A percentile compares a stretch with the other conserved stretches of the same genome.
Conservation (phyloP, 305 asterid species). For the Solanum hybrid region DNA sequence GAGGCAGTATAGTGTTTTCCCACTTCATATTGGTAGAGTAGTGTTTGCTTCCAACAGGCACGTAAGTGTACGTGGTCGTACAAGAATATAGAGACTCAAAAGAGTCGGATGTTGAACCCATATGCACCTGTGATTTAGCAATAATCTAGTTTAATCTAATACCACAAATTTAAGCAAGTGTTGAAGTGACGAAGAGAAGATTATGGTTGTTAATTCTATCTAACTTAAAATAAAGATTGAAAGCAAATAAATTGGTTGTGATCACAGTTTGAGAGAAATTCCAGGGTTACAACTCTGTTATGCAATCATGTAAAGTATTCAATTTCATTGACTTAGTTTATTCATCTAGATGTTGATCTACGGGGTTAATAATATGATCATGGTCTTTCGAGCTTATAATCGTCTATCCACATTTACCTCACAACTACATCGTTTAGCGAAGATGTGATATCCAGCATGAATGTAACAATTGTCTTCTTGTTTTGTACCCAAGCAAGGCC, state of each 20-base stretch:
- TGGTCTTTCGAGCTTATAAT: not conserved
- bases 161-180: not conserved
- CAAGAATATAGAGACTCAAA: not conserved
- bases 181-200: not conserved
- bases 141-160: not conserved
- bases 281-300: not conserved
- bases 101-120: not conserved
- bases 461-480: not conserved
- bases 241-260: not conserved
- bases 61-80: not conserved
- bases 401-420: not conserved
- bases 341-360: not conserved
- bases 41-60: not conserved
- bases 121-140: not conserved
- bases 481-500: not conserved
- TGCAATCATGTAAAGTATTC: not conserved
- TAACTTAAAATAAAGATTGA: not conserved
- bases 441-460: not conserved
- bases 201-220: not conserved
- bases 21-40: not conserved
- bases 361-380: not conserved
- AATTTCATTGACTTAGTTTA: not conserved
- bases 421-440: not conserved
- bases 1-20: not conserved
- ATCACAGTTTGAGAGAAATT: not conserved